Evolutionary conservation across 805 yeast genomes (phyloP).

Genomic region (Metschnikowia reukaufii): DNA sequence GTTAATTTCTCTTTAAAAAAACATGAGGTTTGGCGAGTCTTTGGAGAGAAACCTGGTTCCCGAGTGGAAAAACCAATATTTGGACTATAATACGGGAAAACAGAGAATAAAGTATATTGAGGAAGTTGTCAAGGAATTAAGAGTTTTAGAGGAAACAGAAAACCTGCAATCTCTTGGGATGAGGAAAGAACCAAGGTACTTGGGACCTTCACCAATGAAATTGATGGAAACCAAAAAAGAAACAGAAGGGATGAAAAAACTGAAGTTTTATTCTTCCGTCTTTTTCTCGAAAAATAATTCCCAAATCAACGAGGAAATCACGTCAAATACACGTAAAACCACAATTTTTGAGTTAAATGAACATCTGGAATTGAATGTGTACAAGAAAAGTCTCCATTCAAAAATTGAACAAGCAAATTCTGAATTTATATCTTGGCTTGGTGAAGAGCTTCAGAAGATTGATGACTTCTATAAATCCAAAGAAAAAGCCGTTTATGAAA

Average conservation of each 20-base stretch:
- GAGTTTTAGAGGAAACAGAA: constrained; percentile 9
- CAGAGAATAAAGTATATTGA: constrained; percentile 45
- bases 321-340: too few relatives aligned
- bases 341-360: not conserved
- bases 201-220: not conserved
- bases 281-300: too few relatives aligned
- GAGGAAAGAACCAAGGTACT: not conserved
- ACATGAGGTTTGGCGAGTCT: constrained; percentile 70
- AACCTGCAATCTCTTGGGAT: constrained; percentile 17
- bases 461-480: constrained; percentile 58
- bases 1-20: not conserved
- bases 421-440: constrained; percentile 66
- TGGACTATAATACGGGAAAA: constrained; percentile 67
- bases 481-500: constrained; percentile 58
- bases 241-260: too few relatives aligned
- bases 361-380: constrained; percentile 4
- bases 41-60: constrained; percentile 71
- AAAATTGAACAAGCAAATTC: constrained; percentile 28
- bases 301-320: too few relatives aligned
- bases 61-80: constrained; percentile 82
- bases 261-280: too few relatives aligned
- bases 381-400: constrained; percentile 20
- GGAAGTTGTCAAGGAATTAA: constrained; percentile 16
- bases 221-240: too few relatives aligned
- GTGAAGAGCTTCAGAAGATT: constrained; percentile 57